Evolutionary conservation across 1,284 basidiomycete species (phyloP), one percentile per base, ranked within the genome.

Genomic region (Trichosporon sp.): DNA sequence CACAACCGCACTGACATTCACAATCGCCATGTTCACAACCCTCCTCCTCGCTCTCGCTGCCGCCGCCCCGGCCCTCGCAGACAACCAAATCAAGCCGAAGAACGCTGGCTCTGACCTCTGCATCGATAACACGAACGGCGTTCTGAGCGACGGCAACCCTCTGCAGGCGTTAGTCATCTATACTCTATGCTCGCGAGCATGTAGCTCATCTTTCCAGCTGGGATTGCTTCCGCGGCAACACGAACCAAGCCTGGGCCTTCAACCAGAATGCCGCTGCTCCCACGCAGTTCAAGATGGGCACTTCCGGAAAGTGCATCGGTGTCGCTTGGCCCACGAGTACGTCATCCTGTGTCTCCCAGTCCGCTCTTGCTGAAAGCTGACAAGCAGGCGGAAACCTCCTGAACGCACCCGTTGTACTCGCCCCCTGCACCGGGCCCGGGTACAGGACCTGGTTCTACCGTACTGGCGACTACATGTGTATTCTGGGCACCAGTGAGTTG

Each of bases 181-280:
- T 26, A 26, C 26, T 26, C 26, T 26, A 26, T 26, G 26, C 26
- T 26, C 26, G 26, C 26, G 26, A 7, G 5, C 8, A 5, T 37
- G 35, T 37, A 37, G 8, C 35, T 16, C 43, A 46, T 14, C 43
- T 46, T 11, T 14, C 19, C 51, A 54, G 51, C 46, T 68, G 68
- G 68, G 37, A 48, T 32, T 68, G 68, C 61, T 48, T 19, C n/a
- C 38, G 12, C 46, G 68, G 61, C 32, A 68, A 68, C 68, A 51
- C 61, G 10, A 68, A 68, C 68, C 68, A 68, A 37, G n/a, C 11
- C 32, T 67, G 66, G 66, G 46, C 6, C n/a, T 54, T 54, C 21
- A 26, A 54, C 51, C 51, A 54, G 51, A 26, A 54, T 8, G 5
- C 51, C 10, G 11, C 8, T 4, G 19, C 8, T 6, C 19, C 51